Evolutionary conservation across 768 basidiomycete species (phyloP).

Genomic region (Phallus indusiatus): DNA sequence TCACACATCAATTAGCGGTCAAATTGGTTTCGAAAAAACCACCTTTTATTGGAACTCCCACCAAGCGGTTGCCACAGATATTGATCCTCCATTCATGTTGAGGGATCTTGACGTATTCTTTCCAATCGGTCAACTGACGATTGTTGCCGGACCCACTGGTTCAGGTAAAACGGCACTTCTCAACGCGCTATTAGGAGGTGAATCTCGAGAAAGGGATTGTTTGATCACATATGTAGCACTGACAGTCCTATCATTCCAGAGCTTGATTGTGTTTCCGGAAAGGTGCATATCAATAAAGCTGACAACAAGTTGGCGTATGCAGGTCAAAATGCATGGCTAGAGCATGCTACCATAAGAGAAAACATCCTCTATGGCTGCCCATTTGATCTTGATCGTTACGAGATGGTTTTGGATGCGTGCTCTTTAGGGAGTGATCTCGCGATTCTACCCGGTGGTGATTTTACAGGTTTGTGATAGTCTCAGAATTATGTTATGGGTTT

Average conservation of each 20-base stretch:
- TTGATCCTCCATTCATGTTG: slow-evolving; percentile 35
- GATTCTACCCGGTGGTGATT: slow-evolving; percentile 66
- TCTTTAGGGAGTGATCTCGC: slow-evolving; percentile 62
- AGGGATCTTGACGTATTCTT: slow-evolving; percentile 50
- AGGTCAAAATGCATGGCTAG: slow-evolving; percentile 63
- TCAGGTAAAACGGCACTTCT: slow-evolving; percentile 63
- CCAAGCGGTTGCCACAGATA: slow-evolving; percentile 15
- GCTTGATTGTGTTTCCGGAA: slow-evolving; percentile 47
- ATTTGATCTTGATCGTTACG: slow-evolving; percentile 55
- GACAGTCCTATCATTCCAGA: slow-evolving; percentile 31
- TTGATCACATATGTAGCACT: not conserved
- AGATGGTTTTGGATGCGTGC: slow-evolving; percentile 63
- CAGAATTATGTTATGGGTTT: not conserved
- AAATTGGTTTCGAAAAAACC: slow-evolving; percentile 46
- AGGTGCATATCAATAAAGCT: slow-evolving; percentile 45
- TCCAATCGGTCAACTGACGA: slow-evolving; percentile 44
- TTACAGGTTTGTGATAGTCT: slow-evolving; percentile 42
- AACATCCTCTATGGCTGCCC: slow-evolving; percentile 69
- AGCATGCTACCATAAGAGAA: slow-evolving; percentile 72
- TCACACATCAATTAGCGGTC: slow-evolving; percentile 13
- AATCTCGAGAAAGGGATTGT: slow-evolving; percentile 3
- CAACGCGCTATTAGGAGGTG: slow-evolving; percentile 58
- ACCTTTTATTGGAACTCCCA: slow-evolving; percentile 42
- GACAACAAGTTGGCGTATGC: slow-evolving; percentile 59
- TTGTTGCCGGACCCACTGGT: slow-evolving; percentile 58